phyloP scores from a whole-genome alignment of 306 rosid genomes.

The Vigna mungo region DNA sequence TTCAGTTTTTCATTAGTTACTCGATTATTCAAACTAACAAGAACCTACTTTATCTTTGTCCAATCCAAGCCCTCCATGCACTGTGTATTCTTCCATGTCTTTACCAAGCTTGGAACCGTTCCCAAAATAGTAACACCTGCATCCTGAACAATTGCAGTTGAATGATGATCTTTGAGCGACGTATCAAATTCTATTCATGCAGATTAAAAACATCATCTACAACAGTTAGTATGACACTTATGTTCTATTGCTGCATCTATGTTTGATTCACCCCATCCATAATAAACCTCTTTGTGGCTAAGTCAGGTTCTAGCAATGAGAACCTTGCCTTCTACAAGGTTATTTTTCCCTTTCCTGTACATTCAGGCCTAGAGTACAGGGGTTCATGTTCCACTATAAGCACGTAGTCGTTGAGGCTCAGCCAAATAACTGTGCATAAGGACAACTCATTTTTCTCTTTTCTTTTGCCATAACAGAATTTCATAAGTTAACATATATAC shows the following conservation, averaged over 20 bases:
- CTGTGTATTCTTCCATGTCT: conserved; percentile 85
- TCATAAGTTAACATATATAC: not conserved
- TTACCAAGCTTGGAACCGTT: conserved; percentile 95
- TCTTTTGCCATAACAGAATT: not conserved
- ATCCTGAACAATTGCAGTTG: conserved; percentile 64
- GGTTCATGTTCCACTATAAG: not conserved
- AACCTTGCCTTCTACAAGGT: not conserved
- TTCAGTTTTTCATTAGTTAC: conserved; percentile 17
- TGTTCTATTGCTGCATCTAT: not conserved
- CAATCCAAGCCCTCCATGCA: conserved; percentile 93
- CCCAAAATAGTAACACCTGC: conserved; percentile 92
- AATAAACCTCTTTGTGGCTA: not conserved
- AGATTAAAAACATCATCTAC: not conserved
- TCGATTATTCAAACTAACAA: conserved; percentile 9
- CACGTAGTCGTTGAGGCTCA: not conserved
- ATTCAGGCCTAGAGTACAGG: not conserved
- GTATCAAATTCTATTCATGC: not conserved
- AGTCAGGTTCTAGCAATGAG: too few species aligned
- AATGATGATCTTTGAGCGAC: conserved; percentile 10
- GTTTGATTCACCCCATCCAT: not conserved
- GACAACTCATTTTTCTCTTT: not conserved
- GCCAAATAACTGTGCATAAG: not conserved
- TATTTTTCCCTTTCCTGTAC: not conserved
- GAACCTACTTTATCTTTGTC: conserved; percentile 83
- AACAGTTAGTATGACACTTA: not conserved